Percentiles rank a stretch among this genome's conserved stretches.
phyloP scores from a whole-genome alignment of 2,329 filamentous ascomycete species.

The Fusarium sp. region DNA sequence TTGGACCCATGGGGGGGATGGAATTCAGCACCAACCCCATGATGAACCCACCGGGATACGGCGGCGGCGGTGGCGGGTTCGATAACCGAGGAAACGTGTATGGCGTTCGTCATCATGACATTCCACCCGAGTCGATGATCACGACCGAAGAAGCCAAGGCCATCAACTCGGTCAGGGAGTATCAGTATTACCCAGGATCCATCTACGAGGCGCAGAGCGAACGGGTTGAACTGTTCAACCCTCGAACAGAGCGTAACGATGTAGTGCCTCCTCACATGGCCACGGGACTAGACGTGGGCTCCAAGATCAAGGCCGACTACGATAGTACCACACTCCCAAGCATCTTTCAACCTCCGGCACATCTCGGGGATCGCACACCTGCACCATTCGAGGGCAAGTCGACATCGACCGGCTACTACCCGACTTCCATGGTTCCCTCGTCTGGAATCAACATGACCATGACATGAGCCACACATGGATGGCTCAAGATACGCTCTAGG shows the following conservation, averaged over 20 bases:
- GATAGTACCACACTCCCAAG: slow-evolving; percentile 59
- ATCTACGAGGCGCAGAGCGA: slow-evolving; percentile 63
- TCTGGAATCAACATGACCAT: slow-evolving; percentile 60
- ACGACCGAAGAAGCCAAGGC: slow-evolving; percentile 63
- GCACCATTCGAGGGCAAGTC: slow-evolving; percentile 66
- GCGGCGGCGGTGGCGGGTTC: slow-evolving; percentile 37
- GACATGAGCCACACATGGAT: slow-evolving; percentile 30
- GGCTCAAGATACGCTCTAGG: neutral
- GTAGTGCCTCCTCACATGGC: slow-evolving; percentile 49
- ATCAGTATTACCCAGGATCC: slow-evolving; percentile 65
- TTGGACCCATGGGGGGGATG: slow-evolving; percentile 41
- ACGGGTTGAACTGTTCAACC: slow-evolving; percentile 63
- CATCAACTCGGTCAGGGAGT: slow-evolving; percentile 61
- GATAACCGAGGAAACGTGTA: slow-evolving; percentile 51
- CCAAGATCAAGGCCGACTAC: slow-evolving; percentile 63
- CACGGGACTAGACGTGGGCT: slow-evolving; percentile 44
- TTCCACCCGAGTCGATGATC: slow-evolving; percentile 64
- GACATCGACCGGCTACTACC: slow-evolving; percentile 65
- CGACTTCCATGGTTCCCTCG: slow-evolving; percentile 61
- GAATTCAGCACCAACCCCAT: slow-evolving; percentile 50
- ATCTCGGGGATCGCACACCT: slow-evolving; percentile 52
- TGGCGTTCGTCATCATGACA: slow-evolving; percentile 61
- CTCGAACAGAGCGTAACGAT: slow-evolving; percentile 51
- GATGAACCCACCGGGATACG: slow-evolving; percentile 49
- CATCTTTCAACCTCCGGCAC: slow-evolving; percentile 57